These are phyloP conservation scores for Rubroboletus pulcherrimus DNA, from an alignment of 768 basidiomycete genomes.

Conservation along the genomic window DNA sequence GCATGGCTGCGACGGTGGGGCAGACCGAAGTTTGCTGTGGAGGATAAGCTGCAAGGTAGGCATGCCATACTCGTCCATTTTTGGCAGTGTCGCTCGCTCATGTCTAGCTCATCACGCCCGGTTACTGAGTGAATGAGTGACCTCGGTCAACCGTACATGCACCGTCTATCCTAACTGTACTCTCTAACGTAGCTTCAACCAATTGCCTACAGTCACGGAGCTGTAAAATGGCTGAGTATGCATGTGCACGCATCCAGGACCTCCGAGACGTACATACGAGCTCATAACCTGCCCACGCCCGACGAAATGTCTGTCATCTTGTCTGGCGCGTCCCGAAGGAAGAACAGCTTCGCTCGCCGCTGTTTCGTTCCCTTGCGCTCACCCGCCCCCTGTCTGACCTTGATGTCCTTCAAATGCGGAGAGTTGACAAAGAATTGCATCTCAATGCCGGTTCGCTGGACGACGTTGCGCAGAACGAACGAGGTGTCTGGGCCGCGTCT, in stretches of 20 bases:
- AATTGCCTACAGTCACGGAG: background rate
- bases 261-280: slow-evolving; percentile 16
- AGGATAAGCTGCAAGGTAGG: slow-evolving; percentile 12
- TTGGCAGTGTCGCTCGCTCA: slow-evolving; percentile 4
- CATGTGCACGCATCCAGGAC: background rate
- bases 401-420: slow-evolving; percentile 85
- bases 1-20: slow-evolving; percentile 32
- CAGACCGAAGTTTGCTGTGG: slow-evolving; percentile 9
- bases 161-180: slow-evolving; percentile 9
- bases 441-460: slow-evolving; percentile 90
- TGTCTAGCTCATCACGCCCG: background rate
- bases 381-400: slow-evolving; percentile 62
- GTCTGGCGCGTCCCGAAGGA: slow-evolving; percentile 75
- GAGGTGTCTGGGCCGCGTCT: slow-evolving; percentile 83
- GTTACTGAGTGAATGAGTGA: background rate
- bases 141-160: background rate
- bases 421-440: slow-evolving; percentile 86
- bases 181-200: background rate
- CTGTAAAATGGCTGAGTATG: slow-evolving; percentile 8
- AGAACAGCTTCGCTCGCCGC: slow-evolving; percentile 79
- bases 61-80: slow-evolving; percentile 12
- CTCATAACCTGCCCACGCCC: slow-evolving; percentile 33
- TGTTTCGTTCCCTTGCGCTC: slow-evolving; percentile 46
- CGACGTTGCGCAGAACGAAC: slow-evolving; percentile 85
- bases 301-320: slow-evolving; percentile 77